These are phyloP conservation scores for Apophysomyces variabilis DNA, from an alignment of 371 early-diverging fungal species.

Conservation along the genomic window DNA sequence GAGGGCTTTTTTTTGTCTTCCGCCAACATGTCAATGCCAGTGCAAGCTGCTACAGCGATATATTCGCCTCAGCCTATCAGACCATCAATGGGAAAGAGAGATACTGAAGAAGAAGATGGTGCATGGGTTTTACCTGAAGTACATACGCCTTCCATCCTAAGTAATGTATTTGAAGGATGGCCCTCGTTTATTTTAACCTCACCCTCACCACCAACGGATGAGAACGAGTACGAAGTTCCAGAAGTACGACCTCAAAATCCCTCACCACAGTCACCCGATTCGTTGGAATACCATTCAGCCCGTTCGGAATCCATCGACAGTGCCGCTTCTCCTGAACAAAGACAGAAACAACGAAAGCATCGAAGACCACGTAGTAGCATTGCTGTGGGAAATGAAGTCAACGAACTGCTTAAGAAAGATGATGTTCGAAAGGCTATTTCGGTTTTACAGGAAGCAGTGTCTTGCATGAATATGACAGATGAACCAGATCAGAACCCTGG, in stretches of 20 bases:
- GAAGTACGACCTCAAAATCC: not conserved
- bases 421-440: constrained; percentile 33
- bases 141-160: constrained; percentile 24
- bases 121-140: constrained; percentile 5
- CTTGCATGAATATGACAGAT: constrained; percentile 22
- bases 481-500: constrained; percentile 19
- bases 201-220: constrained; percentile 15
- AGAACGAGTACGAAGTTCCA: constrained; percentile 5
- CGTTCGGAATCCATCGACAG: constrained; percentile 8
- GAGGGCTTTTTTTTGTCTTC: not conserved
- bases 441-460: constrained; percentile 31
- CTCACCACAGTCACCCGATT: not conserved
- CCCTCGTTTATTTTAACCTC: constrained; percentile 10
- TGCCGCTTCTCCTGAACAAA: constrained; percentile 3
- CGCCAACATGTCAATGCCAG: constrained; percentile 23
- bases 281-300: constrained; percentile 4
- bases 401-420: constrained; percentile 28
- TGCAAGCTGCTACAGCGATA: constrained; percentile 22
- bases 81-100: constrained; percentile 5
- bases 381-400: constrained; percentile 28
- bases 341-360: constrained; percentile 10
- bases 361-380: constrained; percentile 26
- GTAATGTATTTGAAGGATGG: constrained; percentile 37
- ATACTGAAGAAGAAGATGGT: constrained; percentile 14
- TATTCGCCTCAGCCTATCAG: constrained; percentile 23